Conservation (phyloP, 345 rosid species). For the Eutrema heterophyllum region DNA sequence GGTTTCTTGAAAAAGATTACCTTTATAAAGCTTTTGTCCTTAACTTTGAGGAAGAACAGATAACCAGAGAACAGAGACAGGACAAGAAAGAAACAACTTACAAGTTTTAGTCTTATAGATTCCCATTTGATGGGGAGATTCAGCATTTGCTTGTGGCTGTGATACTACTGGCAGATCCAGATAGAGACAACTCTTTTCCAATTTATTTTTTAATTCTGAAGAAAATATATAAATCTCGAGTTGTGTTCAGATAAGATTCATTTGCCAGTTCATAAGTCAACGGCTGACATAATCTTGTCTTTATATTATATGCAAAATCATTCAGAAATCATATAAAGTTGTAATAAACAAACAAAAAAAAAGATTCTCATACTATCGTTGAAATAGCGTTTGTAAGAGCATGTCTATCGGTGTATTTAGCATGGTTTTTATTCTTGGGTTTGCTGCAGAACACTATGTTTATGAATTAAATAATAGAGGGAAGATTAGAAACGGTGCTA, state of each 20-base stretch:
- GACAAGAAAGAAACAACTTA: background rate
- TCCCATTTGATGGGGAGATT: constrained; percentile 7
- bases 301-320: background rate
- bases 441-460: no score
- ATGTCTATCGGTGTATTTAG: no score
- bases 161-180: constrained; percentile 5
- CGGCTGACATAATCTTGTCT: constrained; percentile 5
- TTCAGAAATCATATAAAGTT: background rate
- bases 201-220: background rate
- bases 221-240: background rate
- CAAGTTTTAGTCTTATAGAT: background rate
- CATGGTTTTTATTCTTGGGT: no score
- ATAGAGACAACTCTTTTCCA: background rate
- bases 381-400: no score
- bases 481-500: no score
- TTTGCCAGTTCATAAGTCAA: constrained; percentile 10
- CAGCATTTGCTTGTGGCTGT: constrained; percentile 5
- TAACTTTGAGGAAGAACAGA: background rate
- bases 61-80: background rate
- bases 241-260: constrained; percentile 7
- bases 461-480: no score
- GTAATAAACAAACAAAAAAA: no score
- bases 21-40: constrained; percentile 12
- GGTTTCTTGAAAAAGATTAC: background rate
- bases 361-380: no score